Evolutionary conservation across 371 early-diverging fungal species (phyloP).

Genomic region (Mucor ambiguus): DNA sequence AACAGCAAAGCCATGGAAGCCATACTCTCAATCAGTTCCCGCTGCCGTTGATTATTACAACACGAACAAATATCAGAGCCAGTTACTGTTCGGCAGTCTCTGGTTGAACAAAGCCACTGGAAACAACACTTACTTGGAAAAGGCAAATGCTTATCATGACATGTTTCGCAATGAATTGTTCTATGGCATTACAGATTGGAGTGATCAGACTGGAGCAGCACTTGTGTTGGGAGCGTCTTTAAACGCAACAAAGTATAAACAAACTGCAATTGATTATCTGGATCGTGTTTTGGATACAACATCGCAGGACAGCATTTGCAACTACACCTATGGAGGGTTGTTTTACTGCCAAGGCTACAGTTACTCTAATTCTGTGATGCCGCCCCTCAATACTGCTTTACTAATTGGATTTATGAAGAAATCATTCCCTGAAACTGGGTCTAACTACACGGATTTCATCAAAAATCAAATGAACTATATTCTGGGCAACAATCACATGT

Average conservation of each 20-base stretch:
- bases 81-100: slow-evolving; percentile 56
- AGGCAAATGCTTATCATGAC: slow-evolving; percentile 28
- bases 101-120: slow-evolving; percentile 60
- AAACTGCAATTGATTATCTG: slow-evolving; percentile 24
- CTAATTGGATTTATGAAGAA: slow-evolving; percentile 22
- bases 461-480: slow-evolving; percentile 49
- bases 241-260: slow-evolving; percentile 21
- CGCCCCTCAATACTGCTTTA: slow-evolving; percentile 28
- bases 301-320: slow-evolving; percentile 31
- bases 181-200: slow-evolving; percentile 37
- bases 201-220: slow-evolving; percentile 43
- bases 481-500: slow-evolving; percentile 45
- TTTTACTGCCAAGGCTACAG: slow-evolving; percentile 47
- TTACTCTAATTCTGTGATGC: slow-evolving; percentile 37
- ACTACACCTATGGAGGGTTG: slow-evolving; percentile 47
- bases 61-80: slow-evolving; percentile 50
- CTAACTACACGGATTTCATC: slow-evolving; percentile 44
- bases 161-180: slow-evolving; percentile 12
- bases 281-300: slow-evolving; percentile 22
- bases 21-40: slow-evolving; percentile 47
- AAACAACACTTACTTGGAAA: slow-evolving; percentile 34
- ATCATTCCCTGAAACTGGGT: slow-evolving; percentile 12
- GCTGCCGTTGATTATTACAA: slow-evolving; percentile 48
- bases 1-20: slow-evolving; percentile 40
- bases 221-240: slow-evolving; percentile 42